These are phyloP conservation scores for Globisporangium irregulare DNA, from an alignment of 352 stramenopile genomes.

Conservation along the genomic window DNA sequence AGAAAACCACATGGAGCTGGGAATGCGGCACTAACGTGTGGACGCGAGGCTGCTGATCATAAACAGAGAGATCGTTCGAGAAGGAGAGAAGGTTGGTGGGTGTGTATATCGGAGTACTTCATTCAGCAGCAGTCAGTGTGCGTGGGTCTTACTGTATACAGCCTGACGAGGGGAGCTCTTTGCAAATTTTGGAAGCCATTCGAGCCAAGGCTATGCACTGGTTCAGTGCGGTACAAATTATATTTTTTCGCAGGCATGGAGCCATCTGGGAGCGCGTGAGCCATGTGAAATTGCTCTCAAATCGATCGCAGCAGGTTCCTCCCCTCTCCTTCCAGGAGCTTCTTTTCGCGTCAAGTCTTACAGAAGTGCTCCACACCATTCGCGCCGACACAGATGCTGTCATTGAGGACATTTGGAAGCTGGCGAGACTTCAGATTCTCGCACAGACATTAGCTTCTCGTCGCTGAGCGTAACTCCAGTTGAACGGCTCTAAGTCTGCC, in stretches of 20 bases:
- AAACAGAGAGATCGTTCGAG: background rate
- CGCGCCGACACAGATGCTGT: background rate
- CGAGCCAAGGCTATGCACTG: background rate
- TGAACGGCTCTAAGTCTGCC: too few relatives aligned
- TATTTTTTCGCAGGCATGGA: background rate
- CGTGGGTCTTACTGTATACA: background rate
- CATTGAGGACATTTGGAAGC: background rate
- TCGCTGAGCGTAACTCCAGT: too few relatives aligned
- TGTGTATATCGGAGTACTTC: background rate
- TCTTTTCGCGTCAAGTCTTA: background rate
- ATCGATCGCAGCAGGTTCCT: background rate
- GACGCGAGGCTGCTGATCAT: background rate
- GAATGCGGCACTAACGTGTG: conserved; percentile 2
- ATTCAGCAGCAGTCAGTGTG: background rate
- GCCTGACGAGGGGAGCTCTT: background rate
- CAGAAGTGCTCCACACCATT: background rate
- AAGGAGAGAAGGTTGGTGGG: background rate
- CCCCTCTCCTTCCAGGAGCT: background rate
- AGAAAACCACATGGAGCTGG: conserved; percentile 8
- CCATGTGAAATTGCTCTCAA: background rate
- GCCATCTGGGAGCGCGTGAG: background rate
- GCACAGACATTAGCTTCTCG: too few relatives aligned
- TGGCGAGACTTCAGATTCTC: too few relatives aligned
- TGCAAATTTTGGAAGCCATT: background rate
- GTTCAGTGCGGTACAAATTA: background rate